phyloP scores from a whole-genome alignment of 1,284 basidiomycete species.

The Moesziomyces sp. region DNA sequence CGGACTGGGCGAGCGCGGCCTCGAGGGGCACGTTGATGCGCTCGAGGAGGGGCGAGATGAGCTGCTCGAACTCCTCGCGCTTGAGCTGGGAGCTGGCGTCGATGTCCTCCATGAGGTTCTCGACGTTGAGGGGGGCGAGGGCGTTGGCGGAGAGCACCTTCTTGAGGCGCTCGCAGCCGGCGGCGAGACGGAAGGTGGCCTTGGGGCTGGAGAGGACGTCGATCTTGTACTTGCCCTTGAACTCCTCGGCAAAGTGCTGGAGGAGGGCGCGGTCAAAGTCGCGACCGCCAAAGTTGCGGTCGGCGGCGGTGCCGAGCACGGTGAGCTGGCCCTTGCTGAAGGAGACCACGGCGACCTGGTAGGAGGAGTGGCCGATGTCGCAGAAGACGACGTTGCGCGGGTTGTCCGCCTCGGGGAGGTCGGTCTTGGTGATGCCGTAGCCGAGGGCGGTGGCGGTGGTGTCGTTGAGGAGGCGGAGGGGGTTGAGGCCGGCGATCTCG shows the following conservation, averaged over 20 bases:
- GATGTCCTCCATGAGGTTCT: constrained; percentile 67
- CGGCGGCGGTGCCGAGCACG: constrained; percentile 63
- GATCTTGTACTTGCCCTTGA: constrained; percentile 68
- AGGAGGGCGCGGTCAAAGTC: constrained; percentile 67
- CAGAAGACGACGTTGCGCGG: constrained; percentile 67
- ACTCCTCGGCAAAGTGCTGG: constrained; percentile 66
- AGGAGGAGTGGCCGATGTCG: constrained; percentile 67
- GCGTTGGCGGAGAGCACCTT: constrained; percentile 68
- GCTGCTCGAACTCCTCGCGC: constrained; percentile 65
- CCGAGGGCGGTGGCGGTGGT: constrained; percentile 66
- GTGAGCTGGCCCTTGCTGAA: constrained; percentile 67
- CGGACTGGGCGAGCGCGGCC: constrained; percentile 60
- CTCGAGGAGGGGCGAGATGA: constrained; percentile 63
- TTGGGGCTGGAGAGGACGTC: constrained; percentile 66
- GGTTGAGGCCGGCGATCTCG: constrained; percentile 66
- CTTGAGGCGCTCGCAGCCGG: constrained; percentile 67
- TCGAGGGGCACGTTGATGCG: constrained; percentile 59
- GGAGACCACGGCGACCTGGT: constrained; percentile 67
- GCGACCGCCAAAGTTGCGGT: constrained; percentile 67
- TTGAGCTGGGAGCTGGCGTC: constrained; percentile 66
- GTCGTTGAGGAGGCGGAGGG: constrained; percentile 66
- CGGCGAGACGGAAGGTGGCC: constrained; percentile 65
- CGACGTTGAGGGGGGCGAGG: constrained; percentile 66
- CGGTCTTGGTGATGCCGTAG: constrained; percentile 68
- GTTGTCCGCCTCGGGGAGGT: constrained; percentile 65